phyloP scores from a whole-genome alignment of 2,329 filamentous ascomycete genomes.

The Phialophora expanda region DNA sequence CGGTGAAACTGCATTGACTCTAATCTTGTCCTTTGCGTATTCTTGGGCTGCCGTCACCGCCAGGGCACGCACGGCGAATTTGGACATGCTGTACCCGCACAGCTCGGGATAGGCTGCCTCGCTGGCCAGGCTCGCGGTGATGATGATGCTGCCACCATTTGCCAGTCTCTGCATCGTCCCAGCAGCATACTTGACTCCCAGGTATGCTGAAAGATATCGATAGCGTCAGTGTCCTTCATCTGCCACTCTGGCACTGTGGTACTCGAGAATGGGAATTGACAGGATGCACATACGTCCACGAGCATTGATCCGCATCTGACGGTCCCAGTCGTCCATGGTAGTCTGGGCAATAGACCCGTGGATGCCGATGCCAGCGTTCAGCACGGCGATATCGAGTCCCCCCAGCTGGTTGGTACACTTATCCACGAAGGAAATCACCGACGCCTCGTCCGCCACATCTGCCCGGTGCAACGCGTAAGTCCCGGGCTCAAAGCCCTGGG shows the following conservation, averaged over 20 bases:
- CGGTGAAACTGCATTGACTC: constrained; percentile 55
- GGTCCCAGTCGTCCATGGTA: constrained; percentile 46
- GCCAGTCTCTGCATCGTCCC: constrained; percentile 51
- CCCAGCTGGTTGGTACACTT: constrained; percentile 13
- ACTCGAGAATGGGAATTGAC: no score
- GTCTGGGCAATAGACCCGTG: no score
- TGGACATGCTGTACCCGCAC: constrained; percentile 50
- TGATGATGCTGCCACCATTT: constrained; percentile 47
- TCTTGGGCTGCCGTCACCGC: constrained; percentile 49
- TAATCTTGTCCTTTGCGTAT: constrained; percentile 42
- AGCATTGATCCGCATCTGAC: constrained; percentile 47
- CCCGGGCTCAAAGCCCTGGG: constrained; percentile 10
- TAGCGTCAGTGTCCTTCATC: neutral
- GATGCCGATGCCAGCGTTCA: constrained; percentile 55
- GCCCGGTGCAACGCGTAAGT: constrained; percentile 14
- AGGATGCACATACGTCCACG: constrained; percentile 30
- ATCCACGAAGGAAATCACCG: constrained; percentile 25
- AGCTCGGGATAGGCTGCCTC: constrained; percentile 45
- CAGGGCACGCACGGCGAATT: constrained; percentile 52
- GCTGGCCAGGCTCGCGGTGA: constrained; percentile 49
- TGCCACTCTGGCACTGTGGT: neutral
- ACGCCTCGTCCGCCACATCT: constrained; percentile 18
- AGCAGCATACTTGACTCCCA: constrained; percentile 48
- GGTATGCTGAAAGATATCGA: constrained; percentile 40
- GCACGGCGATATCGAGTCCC: constrained; percentile 24